Base-by-base conservation (phyloP, 192 early-diverging fungal genomes). In the Chytriomyces sp. region DNA sequence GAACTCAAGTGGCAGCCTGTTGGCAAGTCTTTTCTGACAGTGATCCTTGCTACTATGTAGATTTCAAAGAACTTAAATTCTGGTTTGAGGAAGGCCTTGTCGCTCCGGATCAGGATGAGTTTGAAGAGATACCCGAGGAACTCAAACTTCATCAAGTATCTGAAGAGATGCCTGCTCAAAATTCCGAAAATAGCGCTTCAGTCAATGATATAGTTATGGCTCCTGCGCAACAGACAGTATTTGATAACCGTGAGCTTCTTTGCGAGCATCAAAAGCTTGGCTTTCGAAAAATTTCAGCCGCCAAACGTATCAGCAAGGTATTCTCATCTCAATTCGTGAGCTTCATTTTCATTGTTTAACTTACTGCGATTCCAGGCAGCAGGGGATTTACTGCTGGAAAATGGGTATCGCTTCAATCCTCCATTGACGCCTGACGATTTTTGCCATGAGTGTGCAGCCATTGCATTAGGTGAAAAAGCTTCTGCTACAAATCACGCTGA, bases 41-140 rank as follows among this genome's bases (percentile, higher is more conserved):
- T n/a, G 71, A 73, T 9, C 71, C 71, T 2, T 73, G 24, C 24
- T 62, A 63, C 60, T 73, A 73, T 48, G 59, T 73, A 7, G 60
- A 73, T 44, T 45, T 45, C 11, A 45, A 62, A 13, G 23, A 9
- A n/a, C n/a, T 73, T 13, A 18, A 45, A 61, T 26, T 5, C 11
- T 73, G 71, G 71, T 23, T 73, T 18, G 9, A 28, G 44, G 71
- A 61, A 23, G 71, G 71, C 44, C 10, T 73, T n/a, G 26, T 46
- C 10, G 23, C 71, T 26, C 46, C 71, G 16, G 71, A 47, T 10
- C 11, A 28, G 24, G 67, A 45, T 46, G 67, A 16, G 62, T 48
- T 50, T 53, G 68, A 50, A 43, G 45, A 43, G 45, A 8, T 24
- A 16, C 66, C 18, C 18, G 13, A 13, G 66, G 66, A 69, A 11